These are phyloP conservation scores for Anthracocystis panici-leucophaei DNA, from an alignment of 1,284 basidiomycete species.

Conservation along the genomic window DNA sequence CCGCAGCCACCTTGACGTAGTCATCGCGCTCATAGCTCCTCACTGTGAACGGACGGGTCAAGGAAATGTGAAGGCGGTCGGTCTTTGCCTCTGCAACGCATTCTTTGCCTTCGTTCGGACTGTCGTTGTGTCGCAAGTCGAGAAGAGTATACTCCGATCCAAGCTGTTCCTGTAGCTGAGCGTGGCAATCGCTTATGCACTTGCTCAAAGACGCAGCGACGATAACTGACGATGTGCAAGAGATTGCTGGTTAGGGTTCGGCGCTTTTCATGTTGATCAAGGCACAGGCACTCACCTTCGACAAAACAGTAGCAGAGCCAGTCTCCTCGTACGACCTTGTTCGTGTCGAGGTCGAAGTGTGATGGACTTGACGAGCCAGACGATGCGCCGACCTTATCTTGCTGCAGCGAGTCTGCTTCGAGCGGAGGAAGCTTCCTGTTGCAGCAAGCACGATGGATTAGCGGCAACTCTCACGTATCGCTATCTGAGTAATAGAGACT, in stretches of 20 bases:
- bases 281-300: conserved; percentile 23
- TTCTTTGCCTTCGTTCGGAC: background rate
- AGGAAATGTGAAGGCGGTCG: conserved; percentile 40
- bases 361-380: background rate
- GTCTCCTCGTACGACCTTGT: conserved; percentile 28
- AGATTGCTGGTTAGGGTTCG: background rate
- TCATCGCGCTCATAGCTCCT: conserved; percentile 43
- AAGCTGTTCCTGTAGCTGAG: conserved; percentile 13
- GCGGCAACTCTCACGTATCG: no score
- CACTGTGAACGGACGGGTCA: conserved; percentile 53
- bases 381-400: background rate
- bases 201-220: conserved; percentile 10
- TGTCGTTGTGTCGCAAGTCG: conserved; percentile 5
- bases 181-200: conserved; percentile 10
- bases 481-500: background rate
- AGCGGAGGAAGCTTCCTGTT: conserved; percentile 32
- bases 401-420: conserved; percentile 15
- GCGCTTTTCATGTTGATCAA: background rate
- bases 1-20: conserved; percentile 26
- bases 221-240: conserved; percentile 1
- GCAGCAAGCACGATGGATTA: background rate
- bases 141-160: conserved; percentile 11
- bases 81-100: no score
- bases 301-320: conserved; percentile 58
- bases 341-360: background rate